Evolutionary conservation across 345 rosid genomes (phyloP).

Genomic region (Bruguiera gymnorhiza): DNA sequence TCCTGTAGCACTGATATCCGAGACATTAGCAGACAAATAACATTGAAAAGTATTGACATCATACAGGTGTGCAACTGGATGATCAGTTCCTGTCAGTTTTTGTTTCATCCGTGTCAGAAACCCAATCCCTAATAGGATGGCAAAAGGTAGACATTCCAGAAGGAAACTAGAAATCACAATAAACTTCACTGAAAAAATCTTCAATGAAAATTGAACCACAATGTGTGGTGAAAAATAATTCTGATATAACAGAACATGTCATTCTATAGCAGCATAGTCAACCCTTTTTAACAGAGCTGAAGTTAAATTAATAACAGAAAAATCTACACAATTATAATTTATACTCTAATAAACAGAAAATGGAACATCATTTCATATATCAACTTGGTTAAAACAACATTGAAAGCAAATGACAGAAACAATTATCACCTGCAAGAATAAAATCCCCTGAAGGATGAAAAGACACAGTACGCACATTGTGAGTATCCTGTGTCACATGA

Average conservation of each 20-base stretch:
- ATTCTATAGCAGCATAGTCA: not conserved
- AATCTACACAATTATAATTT: not conserved
- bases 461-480: conserved; percentile 73
- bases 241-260: no score
- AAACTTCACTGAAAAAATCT: not conserved
- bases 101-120: conserved; percentile 17
- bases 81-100: conserved; percentile 67
- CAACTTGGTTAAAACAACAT: not conserved
- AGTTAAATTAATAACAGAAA: no score
- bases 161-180: not conserved
- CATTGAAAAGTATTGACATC: conserved; percentile 79
- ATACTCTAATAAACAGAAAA: not conserved
- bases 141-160: no score
- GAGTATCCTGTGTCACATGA: conserved; percentile 59
- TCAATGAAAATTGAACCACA: not conserved
- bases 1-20: conserved; percentile 56
- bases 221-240: not conserved
- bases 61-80: conserved; percentile 71
- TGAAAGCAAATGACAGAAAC: conserved; percentile 1
- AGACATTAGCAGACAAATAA: conserved; percentile 55
- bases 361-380: not conserved
- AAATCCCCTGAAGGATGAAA: conserved; percentile 86
- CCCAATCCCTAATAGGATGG: conserved; percentile 1
- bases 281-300: no score
- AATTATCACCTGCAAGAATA: conserved; percentile 61